Evolutionary conservation across 1,284 basidiomycete genomes (phyloP).

Genomic region (Malassezia globosa): DNA sequence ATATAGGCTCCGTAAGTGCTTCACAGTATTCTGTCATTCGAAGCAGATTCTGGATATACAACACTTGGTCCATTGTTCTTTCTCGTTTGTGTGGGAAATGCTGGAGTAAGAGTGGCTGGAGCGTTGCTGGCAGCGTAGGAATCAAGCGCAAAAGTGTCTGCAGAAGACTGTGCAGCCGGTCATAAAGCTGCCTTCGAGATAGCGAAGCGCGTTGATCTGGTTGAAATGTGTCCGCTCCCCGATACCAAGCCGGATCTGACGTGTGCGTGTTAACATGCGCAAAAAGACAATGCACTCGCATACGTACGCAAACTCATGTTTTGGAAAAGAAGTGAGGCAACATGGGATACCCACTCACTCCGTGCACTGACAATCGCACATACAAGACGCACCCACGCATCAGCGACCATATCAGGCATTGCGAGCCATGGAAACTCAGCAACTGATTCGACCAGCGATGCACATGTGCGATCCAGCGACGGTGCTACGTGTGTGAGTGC

Average conservation of each 20-base stretch:
- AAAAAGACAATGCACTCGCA: no score
- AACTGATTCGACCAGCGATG: slow-evolving; percentile 74
- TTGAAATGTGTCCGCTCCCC: slow-evolving; percentile 15
- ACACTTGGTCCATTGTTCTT: slow-evolving; percentile 64
- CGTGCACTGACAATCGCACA: slow-evolving; percentile 86
- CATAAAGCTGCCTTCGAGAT: slow-evolving; percentile 71
- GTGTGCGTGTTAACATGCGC: neutral
- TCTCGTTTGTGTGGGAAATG: slow-evolving; percentile 91
- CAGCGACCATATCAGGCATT: slow-evolving; percentile 58
- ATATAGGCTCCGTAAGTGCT: slow-evolving; percentile 71
- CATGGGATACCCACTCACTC: slow-evolving; percentile 76
- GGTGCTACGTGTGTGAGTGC: slow-evolving; percentile 54
- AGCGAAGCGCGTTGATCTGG: slow-evolving; percentile 2
- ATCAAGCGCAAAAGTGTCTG: slow-evolving; percentile 74
- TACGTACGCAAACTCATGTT: slow-evolving; percentile 10
- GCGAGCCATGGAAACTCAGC: slow-evolving; percentile 82
- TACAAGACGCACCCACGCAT: slow-evolving; percentile 56
- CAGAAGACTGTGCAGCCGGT: slow-evolving; percentile 73
- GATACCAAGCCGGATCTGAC: slow-evolving; percentile 17
- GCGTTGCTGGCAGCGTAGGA: slow-evolving; percentile 49
- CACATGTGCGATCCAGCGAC: slow-evolving; percentile 63
- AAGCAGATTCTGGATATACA: slow-evolving; percentile 83
- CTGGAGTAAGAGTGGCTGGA: slow-evolving; percentile 70
- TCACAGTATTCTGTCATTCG: slow-evolving; percentile 77
- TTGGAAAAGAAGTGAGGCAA: slow-evolving; percentile 47